phyloP scores from a whole-genome alignment of 1,284 basidiomycete species.

The Heterobasidion occidentale region DNA sequence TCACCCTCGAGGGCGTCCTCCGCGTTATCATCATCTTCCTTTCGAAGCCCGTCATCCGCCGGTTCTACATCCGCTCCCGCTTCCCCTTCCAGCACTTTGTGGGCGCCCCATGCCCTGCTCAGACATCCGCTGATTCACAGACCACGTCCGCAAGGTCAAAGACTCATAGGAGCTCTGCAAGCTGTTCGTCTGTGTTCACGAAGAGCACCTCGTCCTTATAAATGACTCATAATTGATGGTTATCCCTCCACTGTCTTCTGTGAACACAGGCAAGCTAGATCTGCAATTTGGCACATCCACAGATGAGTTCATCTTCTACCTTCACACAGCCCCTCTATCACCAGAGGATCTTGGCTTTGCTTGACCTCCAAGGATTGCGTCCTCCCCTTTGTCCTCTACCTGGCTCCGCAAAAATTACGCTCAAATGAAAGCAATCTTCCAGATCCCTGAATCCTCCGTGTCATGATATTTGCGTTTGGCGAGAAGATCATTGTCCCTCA shows the following conservation, averaged over 20 bases:
- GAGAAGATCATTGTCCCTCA: too few relatives aligned
- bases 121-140: slow-evolving; percentile 27
- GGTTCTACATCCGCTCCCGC: slow-evolving; percentile 66
- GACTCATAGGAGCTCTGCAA: slow-evolving; percentile 68
- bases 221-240: slow-evolving; percentile 74
- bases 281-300: slow-evolving; percentile 42
- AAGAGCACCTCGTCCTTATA: slow-evolving; percentile 76
- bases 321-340: slow-evolving; percentile 80
- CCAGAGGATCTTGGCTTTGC: slow-evolving; percentile 78
- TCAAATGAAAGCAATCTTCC: slow-evolving; percentile 40
- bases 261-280: slow-evolving; percentile 42
- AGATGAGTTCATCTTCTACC: slow-evolving; percentile 72
- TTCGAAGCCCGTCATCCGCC: slow-evolving; percentile 60
- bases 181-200: slow-evolving; percentile 60
- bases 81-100: slow-evolving; percentile 49
- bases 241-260: slow-evolving; percentile 59
- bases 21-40: slow-evolving; percentile 59
- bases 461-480: too few relatives aligned
- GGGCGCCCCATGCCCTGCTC: slow-evolving; percentile 25
- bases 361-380: slow-evolving; percentile 56
- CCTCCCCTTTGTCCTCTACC: slow-evolving; percentile 67
- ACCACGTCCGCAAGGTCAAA: slow-evolving; percentile 53
- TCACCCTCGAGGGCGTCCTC: slow-evolving; percentile 55
- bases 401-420: slow-evolving; percentile 70
- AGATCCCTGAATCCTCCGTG: too few relatives aligned